A percentile compares a stretch with the other conserved stretches of the same genome.
These are phyloP conservation scores for Zea luxurians DNA, from an alignment of 176 grass and related monocot species.

Conservation along the genomic window DNA sequence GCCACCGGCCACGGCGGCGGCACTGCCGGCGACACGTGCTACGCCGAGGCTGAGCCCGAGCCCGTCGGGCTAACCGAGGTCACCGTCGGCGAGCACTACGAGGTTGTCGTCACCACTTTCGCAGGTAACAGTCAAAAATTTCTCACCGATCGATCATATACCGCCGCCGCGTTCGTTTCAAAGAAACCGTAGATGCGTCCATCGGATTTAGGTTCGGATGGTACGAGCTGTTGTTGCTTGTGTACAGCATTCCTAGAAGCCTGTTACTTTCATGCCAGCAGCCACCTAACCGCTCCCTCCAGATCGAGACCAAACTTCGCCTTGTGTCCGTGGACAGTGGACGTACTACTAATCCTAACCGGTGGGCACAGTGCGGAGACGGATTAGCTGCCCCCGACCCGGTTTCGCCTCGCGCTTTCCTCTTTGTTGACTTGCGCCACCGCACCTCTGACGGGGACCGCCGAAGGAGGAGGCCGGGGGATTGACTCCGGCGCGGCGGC, in stretches of 20 bases:
- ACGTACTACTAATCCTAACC: background rate
- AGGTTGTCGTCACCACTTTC: slow-evolving; percentile 85
- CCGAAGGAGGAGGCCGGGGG: background rate
- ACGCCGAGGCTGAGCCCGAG: slow-evolving; percentile 52
- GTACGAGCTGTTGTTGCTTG: slow-evolving; percentile 12
- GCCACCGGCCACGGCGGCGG: background rate
- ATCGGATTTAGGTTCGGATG: background rate
- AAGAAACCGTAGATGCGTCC: background rate
- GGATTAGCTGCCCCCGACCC: too few species aligned
- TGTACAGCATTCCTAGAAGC: background rate
- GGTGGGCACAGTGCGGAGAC: background rate
- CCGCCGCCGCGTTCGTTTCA: too few species aligned
- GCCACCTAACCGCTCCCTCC: background rate
- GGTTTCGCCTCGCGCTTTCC: background rate
- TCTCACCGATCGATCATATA: too few species aligned
- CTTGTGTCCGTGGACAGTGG: background rate
- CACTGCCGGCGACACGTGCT: background rate
- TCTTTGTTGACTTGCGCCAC: slow-evolving; percentile 35
- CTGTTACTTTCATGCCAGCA: slow-evolving; percentile 6
- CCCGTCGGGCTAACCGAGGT: slow-evolving; percentile 76
- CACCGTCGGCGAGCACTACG: slow-evolving; percentile 73
- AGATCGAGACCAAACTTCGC: background rate
- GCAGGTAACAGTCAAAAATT: slow-evolving; percentile 50
- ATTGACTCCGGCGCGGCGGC: slow-evolving; percentile 26
- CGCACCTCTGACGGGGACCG: background rate